Percentiles rank a stretch among this genome's conserved stretches.
These are phyloP conservation scores for Telfairia occidentalis DNA, from an alignment of 331 rosid species.

Conservation along the genomic window DNA sequence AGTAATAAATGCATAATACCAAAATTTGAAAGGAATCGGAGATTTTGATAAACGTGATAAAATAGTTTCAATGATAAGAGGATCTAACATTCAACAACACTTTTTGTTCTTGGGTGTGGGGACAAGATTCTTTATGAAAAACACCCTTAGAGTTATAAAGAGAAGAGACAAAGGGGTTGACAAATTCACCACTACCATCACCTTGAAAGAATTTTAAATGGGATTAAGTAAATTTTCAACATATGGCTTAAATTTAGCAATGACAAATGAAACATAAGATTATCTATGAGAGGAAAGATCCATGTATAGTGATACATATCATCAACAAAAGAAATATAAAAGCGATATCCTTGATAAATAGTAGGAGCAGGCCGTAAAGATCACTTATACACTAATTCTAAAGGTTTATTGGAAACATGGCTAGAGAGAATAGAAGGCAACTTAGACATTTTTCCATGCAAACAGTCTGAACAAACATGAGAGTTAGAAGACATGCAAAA, in stretches of 20 bases:
- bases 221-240: not conserved
- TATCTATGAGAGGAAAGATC: not conserved
- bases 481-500: not conserved
- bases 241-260: not conserved
- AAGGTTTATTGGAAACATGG: not conserved
- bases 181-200: not conserved
- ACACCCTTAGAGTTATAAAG: not conserved
- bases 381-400: not conserved
- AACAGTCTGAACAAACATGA: not conserved
- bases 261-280: not conserved
- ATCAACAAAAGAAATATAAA: not conserved
- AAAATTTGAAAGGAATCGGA: not conserved
- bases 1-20: not conserved
- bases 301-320: not conserved
- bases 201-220: not conserved
- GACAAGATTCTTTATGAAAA: not conserved
- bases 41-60: not conserved
- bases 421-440: not conserved
- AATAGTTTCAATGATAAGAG: not conserved
- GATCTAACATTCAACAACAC: not conserved
- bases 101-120: not conserved
- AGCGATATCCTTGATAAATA: not conserved
- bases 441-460: not conserved
- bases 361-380: not conserved
- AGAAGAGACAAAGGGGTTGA: not conserved